Conservation (phyloP, 1,284 basidiomycete genomes). For the Phaffia rhodozyma region DNA sequence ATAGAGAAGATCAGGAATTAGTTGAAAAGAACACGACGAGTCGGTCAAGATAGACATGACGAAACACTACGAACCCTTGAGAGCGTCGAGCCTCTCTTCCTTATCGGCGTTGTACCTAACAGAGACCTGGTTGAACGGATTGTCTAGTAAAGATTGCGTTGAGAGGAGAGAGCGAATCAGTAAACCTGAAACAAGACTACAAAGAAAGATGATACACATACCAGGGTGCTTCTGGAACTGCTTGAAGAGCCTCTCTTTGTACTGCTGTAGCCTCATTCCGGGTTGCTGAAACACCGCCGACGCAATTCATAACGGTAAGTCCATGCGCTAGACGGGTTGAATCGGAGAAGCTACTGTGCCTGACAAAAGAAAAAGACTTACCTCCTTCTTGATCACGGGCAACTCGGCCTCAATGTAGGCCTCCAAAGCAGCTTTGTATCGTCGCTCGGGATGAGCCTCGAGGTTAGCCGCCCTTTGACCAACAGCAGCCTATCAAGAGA, state of each 20-base stretch:
- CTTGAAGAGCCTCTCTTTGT: constrained; percentile 18
- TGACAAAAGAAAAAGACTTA: neutral
- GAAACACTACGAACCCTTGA: no score
- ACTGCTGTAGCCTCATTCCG: constrained; percentile 16
- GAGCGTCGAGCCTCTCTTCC: neutral
- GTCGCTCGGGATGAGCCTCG: neutral
- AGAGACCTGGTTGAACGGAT: constrained; percentile 15
- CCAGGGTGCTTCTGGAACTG: constrained; percentile 17
- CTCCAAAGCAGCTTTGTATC: constrained; percentile 18
- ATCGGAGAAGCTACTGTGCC: neutral
- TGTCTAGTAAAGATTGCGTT: neutral
- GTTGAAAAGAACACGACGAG: no score
- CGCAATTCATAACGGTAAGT: no score
- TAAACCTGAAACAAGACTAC: neutral
- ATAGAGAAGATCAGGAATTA: no score
- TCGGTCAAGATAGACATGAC: no score
- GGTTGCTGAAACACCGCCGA: constrained; percentile 3
- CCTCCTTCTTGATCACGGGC: constrained; percentile 16
- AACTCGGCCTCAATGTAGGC: constrained; percentile 15
- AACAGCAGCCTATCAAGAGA: neutral
- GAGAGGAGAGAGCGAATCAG: neutral
- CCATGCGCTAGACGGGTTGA: neutral
- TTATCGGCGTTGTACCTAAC: constrained; percentile 14
- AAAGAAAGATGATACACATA: neutral
- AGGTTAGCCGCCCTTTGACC: neutral